Evolutionary conservation across 2,329 filamentous ascomycete genomes (phyloP).

Genomic region (Aspergillus sp.): DNA sequence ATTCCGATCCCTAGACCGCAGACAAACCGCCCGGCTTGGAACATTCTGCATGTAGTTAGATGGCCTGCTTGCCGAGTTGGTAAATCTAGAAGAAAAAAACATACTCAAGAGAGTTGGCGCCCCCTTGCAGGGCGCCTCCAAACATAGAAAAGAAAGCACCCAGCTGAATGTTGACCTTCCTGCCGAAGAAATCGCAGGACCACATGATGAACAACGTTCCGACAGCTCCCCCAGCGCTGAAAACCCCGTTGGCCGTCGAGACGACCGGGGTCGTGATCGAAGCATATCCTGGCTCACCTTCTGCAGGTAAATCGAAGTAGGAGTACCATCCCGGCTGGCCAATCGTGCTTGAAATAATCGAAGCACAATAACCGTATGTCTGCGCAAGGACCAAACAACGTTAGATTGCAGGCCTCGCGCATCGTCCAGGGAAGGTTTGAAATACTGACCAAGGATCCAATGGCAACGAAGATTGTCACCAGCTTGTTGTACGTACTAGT

Average conservation of each 20-base stretch:
- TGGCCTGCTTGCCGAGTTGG: background rate
- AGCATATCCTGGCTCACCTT: constrained; percentile 47
- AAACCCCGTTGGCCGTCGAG: constrained; percentile 51
- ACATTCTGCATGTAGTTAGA: constrained; percentile 35
- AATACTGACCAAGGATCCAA: constrained; percentile 40
- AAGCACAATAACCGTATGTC: constrained; percentile 54
- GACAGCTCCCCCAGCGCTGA: constrained; percentile 50
- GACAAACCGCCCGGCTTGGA: constrained; percentile 46
- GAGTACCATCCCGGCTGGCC: constrained; percentile 54
- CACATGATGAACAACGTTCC: constrained; percentile 52
- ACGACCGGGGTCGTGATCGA: constrained; percentile 48
- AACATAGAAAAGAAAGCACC: constrained; percentile 46
- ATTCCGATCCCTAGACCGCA: constrained; percentile 45
- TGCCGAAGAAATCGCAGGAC: constrained; percentile 46
- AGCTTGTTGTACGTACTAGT: constrained; percentile 40
- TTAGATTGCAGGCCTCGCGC: constrained; percentile 1
- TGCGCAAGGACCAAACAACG: constrained; percentile 15
- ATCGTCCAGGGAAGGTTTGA: background rate
- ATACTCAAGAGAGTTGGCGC: constrained; percentile 45
- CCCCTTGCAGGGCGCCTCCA: constrained; percentile 49
- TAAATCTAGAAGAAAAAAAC: constrained; percentile 5
- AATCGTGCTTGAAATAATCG: constrained; percentile 53
- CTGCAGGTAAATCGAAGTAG: constrained; percentile 48
- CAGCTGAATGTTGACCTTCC: constrained; percentile 49
- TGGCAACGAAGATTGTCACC: constrained; percentile 40